Percentiles rank a stretch among this genome's conserved stretches.
These are phyloP conservation scores for Dipteronia dyeriana DNA, from an alignment of 345 rosid genomes.

Conservation along the genomic window DNA sequence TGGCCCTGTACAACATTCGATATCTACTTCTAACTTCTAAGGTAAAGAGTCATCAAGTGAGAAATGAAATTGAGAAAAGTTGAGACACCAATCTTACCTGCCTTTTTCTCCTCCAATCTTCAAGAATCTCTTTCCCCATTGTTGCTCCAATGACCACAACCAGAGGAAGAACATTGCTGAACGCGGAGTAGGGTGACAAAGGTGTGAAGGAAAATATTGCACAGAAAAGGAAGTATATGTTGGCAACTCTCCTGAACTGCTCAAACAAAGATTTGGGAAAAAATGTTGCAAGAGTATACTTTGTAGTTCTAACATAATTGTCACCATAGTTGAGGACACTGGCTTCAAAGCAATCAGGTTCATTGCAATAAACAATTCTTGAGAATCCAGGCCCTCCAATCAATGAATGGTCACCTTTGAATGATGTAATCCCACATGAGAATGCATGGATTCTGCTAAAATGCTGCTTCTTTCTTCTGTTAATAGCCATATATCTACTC, in stretches of 20 bases:
- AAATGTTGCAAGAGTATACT: slow-evolving; percentile 77
- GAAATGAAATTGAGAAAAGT: slow-evolving; percentile 10
- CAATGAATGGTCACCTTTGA: slow-evolving; percentile 66
- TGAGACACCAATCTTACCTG: slow-evolving; percentile 51
- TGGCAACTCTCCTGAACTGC: slow-evolving; percentile 96
- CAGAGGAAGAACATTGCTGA: slow-evolving; percentile 87
- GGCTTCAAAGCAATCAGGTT: slow-evolving; percentile 62
- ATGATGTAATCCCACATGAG: slow-evolving; percentile 61
- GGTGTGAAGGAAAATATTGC: slow-evolving; percentile 77
- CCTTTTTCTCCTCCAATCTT: slow-evolving; percentile 79
- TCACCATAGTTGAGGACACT: slow-evolving; percentile 44
- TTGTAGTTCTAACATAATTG: slow-evolving; percentile 82
- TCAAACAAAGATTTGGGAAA: slow-evolving; percentile 84
- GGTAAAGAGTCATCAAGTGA: not conserved
- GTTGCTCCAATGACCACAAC: slow-evolving; percentile 73
- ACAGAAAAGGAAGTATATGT: slow-evolving; percentile 79
- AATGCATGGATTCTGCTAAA: slow-evolving; percentile 70
- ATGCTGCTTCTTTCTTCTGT: slow-evolving; percentile 60
- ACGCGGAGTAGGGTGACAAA: slow-evolving; percentile 73
- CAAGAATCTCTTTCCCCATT: slow-evolving; percentile 86
- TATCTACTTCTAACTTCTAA: not conserved
- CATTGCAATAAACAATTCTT: slow-evolving; percentile 77
- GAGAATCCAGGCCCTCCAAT: slow-evolving; percentile 98
- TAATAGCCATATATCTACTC: slow-evolving; percentile 22
- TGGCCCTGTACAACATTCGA: not conserved